Evolutionary conservation across 345 rosid species (phyloP), one percentile per base, ranked within the genome.

Genomic region (Pelargonium nanum): DNA sequence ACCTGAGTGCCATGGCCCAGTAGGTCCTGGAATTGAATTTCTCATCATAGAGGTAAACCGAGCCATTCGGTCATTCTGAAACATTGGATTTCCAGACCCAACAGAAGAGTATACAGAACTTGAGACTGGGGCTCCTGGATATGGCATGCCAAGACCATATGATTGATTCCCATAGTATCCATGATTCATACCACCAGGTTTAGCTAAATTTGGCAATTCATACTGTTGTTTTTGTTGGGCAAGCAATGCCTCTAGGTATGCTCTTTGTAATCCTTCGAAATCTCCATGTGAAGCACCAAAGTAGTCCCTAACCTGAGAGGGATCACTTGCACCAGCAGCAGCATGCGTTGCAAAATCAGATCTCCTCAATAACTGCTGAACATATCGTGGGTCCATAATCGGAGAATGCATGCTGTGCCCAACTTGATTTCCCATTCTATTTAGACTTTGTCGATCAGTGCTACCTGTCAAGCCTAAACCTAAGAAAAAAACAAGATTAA

Each of bases 211-310:
- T 48, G 73, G 71, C 25, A 72, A 58, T 24, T 81, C 85, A 66
- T 69, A 68, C 59, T 80, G 95, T 68, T 87, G 95, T 63, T 79
- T 86, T 68, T 78, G 82, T 64, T 81, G 88, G 64, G 85, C 83
- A 65, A 84, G 79, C 78, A 87, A 69, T 68, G 82, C 70, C 56
- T 84, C 88, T 8, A 87, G 77, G 67, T 80, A 86, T 61, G 81
- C 88, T 58, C 74, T 84, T 25, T 57, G 83, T 63, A 78, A 70
- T 34, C 69, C 75, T 61, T 77, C 73, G 60, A 76, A 58, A 66
- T 84, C 80, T 59, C 83, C 81, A 17, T 64, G 69, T 1, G 80
- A 69, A 62, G 75, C 45, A 55, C 81, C 78, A 5, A 72, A 58
- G 72, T 67, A 68, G 57, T 80, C 78, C 75, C 86, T 72, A 48